A percentile compares a stretch with the other conserved stretches of the same genome.
Conservation (phyloP, 805 yeast species). For the Pichia thaimueangensis region DNA sequence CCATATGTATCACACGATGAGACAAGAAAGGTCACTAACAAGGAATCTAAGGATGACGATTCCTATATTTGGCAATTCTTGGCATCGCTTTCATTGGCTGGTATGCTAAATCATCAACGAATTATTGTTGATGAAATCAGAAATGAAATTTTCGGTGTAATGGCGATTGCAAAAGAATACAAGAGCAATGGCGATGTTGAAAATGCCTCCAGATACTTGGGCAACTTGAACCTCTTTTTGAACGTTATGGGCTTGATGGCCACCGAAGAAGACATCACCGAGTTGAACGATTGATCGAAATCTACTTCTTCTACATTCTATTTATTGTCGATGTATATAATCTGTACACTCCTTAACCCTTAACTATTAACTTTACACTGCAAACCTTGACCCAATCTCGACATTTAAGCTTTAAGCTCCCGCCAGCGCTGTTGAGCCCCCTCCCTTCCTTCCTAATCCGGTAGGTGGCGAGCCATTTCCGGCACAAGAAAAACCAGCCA, state of each 20-base stretch:
- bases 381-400: too few relatives aligned
- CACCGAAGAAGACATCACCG: slow-evolving; percentile 81
- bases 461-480: too few relatives aligned
- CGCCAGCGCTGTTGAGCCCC: too few relatives aligned
- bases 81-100: slow-evolving; percentile 89
- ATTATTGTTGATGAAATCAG: slow-evolving; percentile 90
- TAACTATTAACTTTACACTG: too few relatives aligned
- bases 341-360: too few relatives aligned
- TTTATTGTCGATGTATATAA: too few relatives aligned
- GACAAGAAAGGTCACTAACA: slow-evolving; percentile 29
- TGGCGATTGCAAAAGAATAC: slow-evolving; percentile 60
- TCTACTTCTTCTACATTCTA: too few relatives aligned
- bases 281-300: slow-evolving; percentile 38
- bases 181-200: slow-evolving; percentile 33
- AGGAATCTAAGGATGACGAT: slow-evolving; percentile 44
- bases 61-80: slow-evolving; percentile 94
- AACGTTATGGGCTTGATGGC: slow-evolving; percentile 96
- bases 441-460: too few relatives aligned
- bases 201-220: slow-evolving; percentile 48
- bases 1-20: slow-evolving; percentile 40
- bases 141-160: slow-evolving; percentile 85
- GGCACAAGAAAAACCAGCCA: too few relatives aligned
- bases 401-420: too few relatives aligned
- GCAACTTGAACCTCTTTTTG: slow-evolving; percentile 82
- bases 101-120: slow-evolving; percentile 85